Evolutionary conservation across 345 rosid species (phyloP), one percentile per base, ranked within the genome.

Genomic region (Corchorus olitorius): DNA sequence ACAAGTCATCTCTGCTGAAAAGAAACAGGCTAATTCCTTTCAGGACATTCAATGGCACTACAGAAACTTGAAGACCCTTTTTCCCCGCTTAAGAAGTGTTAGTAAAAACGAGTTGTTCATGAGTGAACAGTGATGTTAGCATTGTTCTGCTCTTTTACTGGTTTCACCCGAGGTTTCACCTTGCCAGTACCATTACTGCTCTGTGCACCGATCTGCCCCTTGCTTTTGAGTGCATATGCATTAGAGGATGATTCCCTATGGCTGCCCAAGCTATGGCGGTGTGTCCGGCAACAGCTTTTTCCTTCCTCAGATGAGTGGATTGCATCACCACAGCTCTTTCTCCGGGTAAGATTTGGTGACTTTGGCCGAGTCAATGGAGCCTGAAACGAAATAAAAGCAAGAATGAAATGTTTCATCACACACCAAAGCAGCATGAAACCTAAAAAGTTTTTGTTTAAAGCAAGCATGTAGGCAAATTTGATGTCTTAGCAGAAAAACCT

Each of bases 251-350:
- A 81, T 79, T 84, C 87, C 73, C 86, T 91, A 84, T 70, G 81
- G 75, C 52, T 78, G 50, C 88, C 92, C 3, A 86, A 64, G 82
- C 98, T 95, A 81, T 89, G 91, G 66, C 96, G 95, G 62, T 86
- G 86, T 68, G 77, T 73, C 34, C 87, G 84, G 65, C 77, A 84
- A 87, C 92, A 88, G 75, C 68, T 83, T 80, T 84, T 88, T 78
- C 83, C 90, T 66, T 83, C 90, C 69, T 82, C 91, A 67, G 82
- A 70, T 66, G 88, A 41, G 60, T 54, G 79, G 75, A 81, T 65
- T 19, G 87, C 90, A 83, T 93, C 97, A n/a, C 92, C 71, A 70
- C 94, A 92, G 87, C 99, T 96, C 93, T 84, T 96, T 85, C 97
- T 90, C 43, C 97, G 87, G 83, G 79, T 75, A 53, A 89, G 88